Percentiles rank a stretch among this genome's conserved stretches.
These are phyloP conservation scores for Penicillium griseofulvum DNA, from an alignment of 2,329 filamentous ascomycete species.

Conservation along the genomic window DNA sequence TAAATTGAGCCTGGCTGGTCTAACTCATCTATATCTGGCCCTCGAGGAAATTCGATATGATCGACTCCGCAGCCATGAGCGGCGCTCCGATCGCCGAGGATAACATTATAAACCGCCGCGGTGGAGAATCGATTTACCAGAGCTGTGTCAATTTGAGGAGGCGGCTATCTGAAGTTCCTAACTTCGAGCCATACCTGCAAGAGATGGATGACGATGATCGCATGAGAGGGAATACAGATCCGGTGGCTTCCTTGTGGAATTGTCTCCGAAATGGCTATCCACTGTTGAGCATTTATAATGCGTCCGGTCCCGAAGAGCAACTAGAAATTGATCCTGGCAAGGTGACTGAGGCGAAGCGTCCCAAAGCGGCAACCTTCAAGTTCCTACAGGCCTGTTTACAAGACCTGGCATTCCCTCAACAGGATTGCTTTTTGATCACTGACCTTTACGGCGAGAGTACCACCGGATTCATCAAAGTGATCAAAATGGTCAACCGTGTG, in stretches of 20 bases:
- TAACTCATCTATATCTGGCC: slow-evolving; percentile 16
- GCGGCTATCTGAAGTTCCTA: slow-evolving; percentile 77
- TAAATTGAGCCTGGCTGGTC: slow-evolving; percentile 26
- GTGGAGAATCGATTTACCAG: slow-evolving; percentile 93
- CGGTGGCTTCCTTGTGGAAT: slow-evolving; percentile 88
- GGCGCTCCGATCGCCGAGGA: slow-evolving; percentile 63
- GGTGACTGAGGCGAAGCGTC: slow-evolving; percentile 68
- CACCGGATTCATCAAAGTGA: slow-evolving; percentile 96
- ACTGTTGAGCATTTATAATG: slow-evolving; percentile 85
- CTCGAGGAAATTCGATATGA: slow-evolving; percentile 33
- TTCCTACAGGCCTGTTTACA: slow-evolving; percentile 87
- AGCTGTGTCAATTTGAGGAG: slow-evolving; percentile 84
- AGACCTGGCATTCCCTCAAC: slow-evolving; percentile 72
- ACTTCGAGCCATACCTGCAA: slow-evolving; percentile 71
- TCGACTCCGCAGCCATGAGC: slow-evolving; percentile 33
- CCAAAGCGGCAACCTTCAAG: slow-evolving; percentile 86
- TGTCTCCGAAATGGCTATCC: slow-evolving; percentile 81
- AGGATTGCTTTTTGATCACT: slow-evolving; percentile 86
- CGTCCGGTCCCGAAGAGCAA: slow-evolving; percentile 66
- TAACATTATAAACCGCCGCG: slow-evolving; percentile 97
- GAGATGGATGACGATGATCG: slow-evolving; percentile 69
- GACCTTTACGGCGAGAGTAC: slow-evolving; percentile 93
- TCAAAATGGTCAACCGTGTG: slow-evolving; percentile 86
- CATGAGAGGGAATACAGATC: slow-evolving; percentile 64
- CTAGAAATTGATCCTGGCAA: slow-evolving; percentile 65